Evolutionary conservation across 2,329 filamentous ascomycete species (phyloP).

Genomic region (Ascochyta pisi): DNA sequence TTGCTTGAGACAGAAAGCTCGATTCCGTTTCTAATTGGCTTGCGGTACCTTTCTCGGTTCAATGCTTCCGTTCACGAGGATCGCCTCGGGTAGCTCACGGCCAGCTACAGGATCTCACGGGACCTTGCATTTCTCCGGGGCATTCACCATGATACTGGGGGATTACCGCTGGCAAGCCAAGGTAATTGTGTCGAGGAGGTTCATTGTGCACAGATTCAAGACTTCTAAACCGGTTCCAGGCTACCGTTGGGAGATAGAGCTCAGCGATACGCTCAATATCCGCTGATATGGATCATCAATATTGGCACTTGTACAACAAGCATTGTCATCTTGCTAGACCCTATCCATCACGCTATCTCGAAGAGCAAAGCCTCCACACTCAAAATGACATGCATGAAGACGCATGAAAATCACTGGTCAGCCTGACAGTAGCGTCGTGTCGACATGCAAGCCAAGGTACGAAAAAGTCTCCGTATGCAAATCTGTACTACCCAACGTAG

Average conservation of each 20-base stretch:
- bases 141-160: not conserved
- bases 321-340: constrained; percentile 9
- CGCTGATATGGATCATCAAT: constrained; percentile 15
- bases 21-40: not conserved
- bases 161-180: constrained; percentile 7
- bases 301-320: constrained; percentile 17
- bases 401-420: constrained; percentile 20
- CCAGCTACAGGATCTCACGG: constrained; percentile 1
- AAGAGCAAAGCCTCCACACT: constrained; percentile 10
- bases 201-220: constrained; percentile 1
- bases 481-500: constrained; percentile 19
- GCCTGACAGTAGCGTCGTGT: constrained; percentile 7
- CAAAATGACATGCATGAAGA: constrained; percentile 22
- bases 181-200: not conserved
- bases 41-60: constrained; percentile 1
- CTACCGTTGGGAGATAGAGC: not conserved
- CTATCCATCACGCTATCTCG: constrained; percentile 2
- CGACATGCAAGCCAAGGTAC: constrained; percentile 14
- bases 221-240: constrained; percentile 1
- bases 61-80: not conserved
- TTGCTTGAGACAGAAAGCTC: not conserved
- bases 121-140: constrained; percentile 1
- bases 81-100: constrained; percentile 12
- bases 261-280: constrained; percentile 15
- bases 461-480: constrained; percentile 16